Conservation (phyloP, 805 yeast genomes). For the Yarrowia sp. region DNA sequence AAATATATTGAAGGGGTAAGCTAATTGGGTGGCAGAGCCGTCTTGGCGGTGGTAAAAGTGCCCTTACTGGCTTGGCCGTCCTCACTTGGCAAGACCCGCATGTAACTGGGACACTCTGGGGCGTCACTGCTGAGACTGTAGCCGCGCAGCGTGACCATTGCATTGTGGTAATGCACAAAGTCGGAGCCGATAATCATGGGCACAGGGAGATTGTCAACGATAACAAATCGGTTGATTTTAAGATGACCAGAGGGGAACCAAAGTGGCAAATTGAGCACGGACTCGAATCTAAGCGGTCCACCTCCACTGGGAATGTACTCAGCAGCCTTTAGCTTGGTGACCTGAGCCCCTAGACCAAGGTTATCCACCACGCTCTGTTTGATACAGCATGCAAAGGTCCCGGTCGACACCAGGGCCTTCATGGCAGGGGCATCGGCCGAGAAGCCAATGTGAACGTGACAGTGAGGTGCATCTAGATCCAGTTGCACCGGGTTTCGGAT, state of each 20-base stretch:
- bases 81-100: background rate
- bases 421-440: background rate
- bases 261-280: constrained; percentile 4
- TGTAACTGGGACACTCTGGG: background rate
- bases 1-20: background rate
- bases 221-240: background rate
- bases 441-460: constrained; percentile 20
- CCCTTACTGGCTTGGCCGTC: background rate
- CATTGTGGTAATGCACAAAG: constrained; percentile 5
- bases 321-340: background rate
- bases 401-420: constrained; percentile 12
- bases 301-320: constrained; percentile 19
- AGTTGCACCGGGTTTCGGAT: constrained; percentile 10
- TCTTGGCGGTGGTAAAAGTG: background rate
- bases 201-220: constrained; percentile 4
- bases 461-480: constrained; percentile 18
- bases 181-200: constrained; percentile 18
- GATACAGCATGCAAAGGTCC: constrained; percentile 13
- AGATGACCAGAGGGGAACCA: constrained; percentile 22
- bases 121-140: constrained; percentile 1
- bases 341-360: constrained; percentile 5
- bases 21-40: background rate
- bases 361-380: background rate
- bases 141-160: constrained; percentile 15
- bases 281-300: background rate